Percentiles rank a stretch among this genome's conserved stretches.
phyloP scores from a whole-genome alignment of 352 stramenopile genomes.

The Phytopythium vexans region DNA sequence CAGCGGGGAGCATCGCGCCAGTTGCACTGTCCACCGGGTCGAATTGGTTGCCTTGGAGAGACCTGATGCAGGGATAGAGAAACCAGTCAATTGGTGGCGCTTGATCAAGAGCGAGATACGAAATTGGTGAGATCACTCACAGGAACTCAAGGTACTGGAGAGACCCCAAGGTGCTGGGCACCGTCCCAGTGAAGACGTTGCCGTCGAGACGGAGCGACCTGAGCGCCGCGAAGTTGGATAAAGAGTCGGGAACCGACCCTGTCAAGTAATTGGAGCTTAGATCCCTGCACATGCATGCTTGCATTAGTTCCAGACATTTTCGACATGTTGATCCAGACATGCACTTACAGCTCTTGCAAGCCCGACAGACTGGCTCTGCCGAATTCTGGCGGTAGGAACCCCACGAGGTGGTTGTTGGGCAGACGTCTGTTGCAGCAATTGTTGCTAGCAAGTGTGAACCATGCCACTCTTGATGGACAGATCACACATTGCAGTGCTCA shows the following conservation, averaged over 20 bases:
- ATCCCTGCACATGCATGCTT: slow-evolving; percentile 25
- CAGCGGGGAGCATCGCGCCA: slow-evolving; percentile 28
- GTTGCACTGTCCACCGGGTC: slow-evolving; percentile 19
- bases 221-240: slow-evolving; percentile 33
- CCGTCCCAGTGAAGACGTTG: slow-evolving; percentile 43
- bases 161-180: slow-evolving; percentile 38
- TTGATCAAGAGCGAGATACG: neutral
- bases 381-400: slow-evolving; percentile 51
- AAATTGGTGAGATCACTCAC: slow-evolving; percentile 19
- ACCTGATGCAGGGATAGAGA: slow-evolving; percentile 13
- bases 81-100: neutral
- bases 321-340: neutral
- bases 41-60: slow-evolving; percentile 59
- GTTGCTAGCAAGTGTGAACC: too few species aligned
- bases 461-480: too few species aligned
- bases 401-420: slow-evolving; percentile 60
- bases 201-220: slow-evolving; percentile 49
- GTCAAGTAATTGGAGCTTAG: slow-evolving; percentile 71
- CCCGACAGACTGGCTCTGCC: slow-evolving; percentile 37
- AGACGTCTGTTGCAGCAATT: slow-evolving; percentile 22
- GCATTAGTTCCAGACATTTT: neutral
- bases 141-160: slow-evolving; percentile 52
- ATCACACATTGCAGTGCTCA: slow-evolving; percentile 8
- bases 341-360: slow-evolving; percentile 52
- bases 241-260: slow-evolving; percentile 36